Conservation (phyloP, 2,329 filamentous ascomycete genomes). For the Pestalotiopsis sp. region DNA sequence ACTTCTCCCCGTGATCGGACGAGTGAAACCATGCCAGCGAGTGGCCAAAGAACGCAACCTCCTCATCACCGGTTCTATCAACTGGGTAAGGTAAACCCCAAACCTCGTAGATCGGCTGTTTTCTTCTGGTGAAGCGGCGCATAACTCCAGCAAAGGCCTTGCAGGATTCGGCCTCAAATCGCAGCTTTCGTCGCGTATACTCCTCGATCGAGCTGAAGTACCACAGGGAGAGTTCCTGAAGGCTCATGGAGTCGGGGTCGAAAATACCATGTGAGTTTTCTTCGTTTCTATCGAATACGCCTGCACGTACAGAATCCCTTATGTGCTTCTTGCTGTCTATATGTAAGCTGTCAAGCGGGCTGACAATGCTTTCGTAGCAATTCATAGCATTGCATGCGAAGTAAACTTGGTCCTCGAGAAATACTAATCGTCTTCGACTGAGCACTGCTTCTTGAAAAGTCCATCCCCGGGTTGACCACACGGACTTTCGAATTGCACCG, state of each 20-base stretch:
- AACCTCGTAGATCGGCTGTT: not conserved
- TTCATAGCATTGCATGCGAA: constrained; percentile 12
- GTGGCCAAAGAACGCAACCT: not conserved
- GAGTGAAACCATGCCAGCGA: not conserved
- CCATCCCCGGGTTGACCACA: constrained; percentile 17
- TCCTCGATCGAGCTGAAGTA: not conserved
- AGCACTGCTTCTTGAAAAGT: constrained; percentile 15
- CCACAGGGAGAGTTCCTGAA: not conserved
- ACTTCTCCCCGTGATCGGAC: not conserved
- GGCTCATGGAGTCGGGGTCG: not conserved
- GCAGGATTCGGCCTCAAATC: not conserved
- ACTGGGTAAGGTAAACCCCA: not conserved
- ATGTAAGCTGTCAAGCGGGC: not conserved
- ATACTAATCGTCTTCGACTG: constrained; percentile 5
- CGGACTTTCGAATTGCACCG: constrained; percentile 6
- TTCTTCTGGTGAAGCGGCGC: not conserved
- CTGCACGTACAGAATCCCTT: not conserved
- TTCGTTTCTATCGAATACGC: not conserved
- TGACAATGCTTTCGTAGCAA: constrained; percentile 2
- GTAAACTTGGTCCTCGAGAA: constrained; percentile 13
- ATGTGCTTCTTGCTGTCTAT: not conserved
- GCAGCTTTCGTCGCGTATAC: not conserved
- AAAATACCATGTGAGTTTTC: not conserved
- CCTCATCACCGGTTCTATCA: not conserved
- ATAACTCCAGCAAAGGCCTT: not conserved